Base-by-base conservation (phyloP, 2,329 filamentous ascomycete species). In the Fusarium austroafricanum region DNA sequence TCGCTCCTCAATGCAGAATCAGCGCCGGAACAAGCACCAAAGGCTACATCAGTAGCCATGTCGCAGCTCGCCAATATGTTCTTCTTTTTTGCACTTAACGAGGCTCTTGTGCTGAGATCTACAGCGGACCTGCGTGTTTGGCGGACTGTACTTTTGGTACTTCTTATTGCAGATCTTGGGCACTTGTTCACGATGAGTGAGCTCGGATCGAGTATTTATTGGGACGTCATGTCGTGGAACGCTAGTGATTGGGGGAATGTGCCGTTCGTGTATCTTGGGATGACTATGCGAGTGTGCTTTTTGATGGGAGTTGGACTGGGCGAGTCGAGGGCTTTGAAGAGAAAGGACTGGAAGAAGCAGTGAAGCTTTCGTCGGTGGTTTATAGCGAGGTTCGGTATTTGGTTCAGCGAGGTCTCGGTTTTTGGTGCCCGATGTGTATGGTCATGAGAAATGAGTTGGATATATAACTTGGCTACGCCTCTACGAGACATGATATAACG, bases 31-130 rank as follows among this genome's bases (percentile, higher is more conserved):
- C 45, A 78, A 23, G 77, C 90, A 9, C 87, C 90, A 2, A 79
- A 85, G 35, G 85, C 84, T 39, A 91, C 90, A 2, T 85, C 87
- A 11, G 87, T 94, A 60, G 88, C 88, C 39, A 82, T 94, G 72
- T 88, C 89, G 18, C 92, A 95, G 79, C 85, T 95, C 31, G 90
- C 90, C 42, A 94, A 93, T 78, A 82, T 94, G 65, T 95, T 94
- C 79, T 78, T 94, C 38, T 86, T 92, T 59, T 92, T 94, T 77
- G 88, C 90, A 55, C 79, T 95, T 73, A 93, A 91, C 79, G 92
- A 96, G 79, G 91, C 90, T 3, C 79, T 93, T 23, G 89, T 95
- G 14, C 83, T 95, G 67, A 89, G 92, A 40, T 83, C 86, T 17
- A 92, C 92, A 9, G 80, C 81, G 49, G 89, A 94, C 79, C 74